These are phyloP conservation scores for Arctostaphylos glauca DNA, from an alignment of 148 eudicot genomes.

Conservation along the genomic window DNA sequence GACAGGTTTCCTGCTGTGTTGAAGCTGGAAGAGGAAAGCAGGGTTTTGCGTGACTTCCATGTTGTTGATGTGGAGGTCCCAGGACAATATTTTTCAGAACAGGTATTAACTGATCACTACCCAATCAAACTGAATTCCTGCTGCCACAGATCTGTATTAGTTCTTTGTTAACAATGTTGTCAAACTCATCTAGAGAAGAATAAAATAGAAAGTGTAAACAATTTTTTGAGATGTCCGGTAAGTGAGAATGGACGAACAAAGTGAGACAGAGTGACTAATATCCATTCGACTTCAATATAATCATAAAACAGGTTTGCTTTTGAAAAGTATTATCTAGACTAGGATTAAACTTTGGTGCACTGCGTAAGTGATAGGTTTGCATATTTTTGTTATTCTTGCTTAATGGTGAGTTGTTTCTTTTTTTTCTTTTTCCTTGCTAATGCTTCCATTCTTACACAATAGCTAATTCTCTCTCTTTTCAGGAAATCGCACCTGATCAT, in stretches of 20 bases:
- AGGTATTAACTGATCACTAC: constrained; percentile 39
- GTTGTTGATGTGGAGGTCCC: constrained; percentile 99
- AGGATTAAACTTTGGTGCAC: not conserved
- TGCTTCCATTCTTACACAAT: not conserved
- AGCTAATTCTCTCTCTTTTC: not conserved
- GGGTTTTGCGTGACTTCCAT: constrained; percentile 92
- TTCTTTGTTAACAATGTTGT: not conserved
- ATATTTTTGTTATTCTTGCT: not conserved
- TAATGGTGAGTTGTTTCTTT: not conserved
- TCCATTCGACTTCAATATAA: not conserved
- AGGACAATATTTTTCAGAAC: constrained; percentile 94
- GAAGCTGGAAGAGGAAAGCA: constrained; percentile 97
- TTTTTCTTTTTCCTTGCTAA: not conserved
- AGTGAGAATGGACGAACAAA: not conserved
- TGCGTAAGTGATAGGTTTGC: too few relatives aligned
- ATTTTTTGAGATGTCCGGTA: not conserved
- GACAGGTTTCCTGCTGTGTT: constrained; percentile 94
- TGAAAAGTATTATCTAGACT: not conserved
- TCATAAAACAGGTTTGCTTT: not conserved
- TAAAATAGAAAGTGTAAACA: not conserved
- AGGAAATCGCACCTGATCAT: constrained; percentile 99
- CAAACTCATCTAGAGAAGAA: not conserved
- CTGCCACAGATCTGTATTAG: not conserved
- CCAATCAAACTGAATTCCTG: not conserved
- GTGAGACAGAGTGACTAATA: not conserved